phyloP scores from a whole-genome alignment of 306 rosid genomes.

The Heteromeles arbutifolia region DNA sequence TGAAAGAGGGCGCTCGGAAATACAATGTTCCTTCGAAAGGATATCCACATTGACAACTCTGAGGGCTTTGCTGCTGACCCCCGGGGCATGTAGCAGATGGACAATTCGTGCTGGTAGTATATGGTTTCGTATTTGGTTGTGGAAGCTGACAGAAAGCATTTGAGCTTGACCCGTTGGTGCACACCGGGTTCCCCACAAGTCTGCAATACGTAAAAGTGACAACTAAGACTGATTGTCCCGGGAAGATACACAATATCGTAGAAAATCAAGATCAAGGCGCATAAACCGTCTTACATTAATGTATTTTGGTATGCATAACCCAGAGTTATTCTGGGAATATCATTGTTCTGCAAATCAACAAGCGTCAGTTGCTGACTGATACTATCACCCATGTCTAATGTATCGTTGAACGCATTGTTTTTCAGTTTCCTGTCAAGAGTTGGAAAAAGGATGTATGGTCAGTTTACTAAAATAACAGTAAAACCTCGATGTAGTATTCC shows the following conservation, averaged over 20 bases:
- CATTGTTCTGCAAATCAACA: slow-evolving; percentile 76
- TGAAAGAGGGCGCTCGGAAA: slow-evolving; percentile 77
- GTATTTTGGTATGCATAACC: slow-evolving; percentile 45
- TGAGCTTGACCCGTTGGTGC: slow-evolving; percentile 29
- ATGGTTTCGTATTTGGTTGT: slow-evolving; percentile 37
- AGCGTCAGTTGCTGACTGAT: slow-evolving; percentile 58
- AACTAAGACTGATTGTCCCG: slow-evolving; percentile 9
- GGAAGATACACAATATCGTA: neutral
- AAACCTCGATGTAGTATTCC: neutral
- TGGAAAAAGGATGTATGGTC: neutral
- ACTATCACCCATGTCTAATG: slow-evolving; percentile 59
- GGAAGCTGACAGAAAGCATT: slow-evolving; percentile 54
- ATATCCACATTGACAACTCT: slow-evolving; percentile 81
- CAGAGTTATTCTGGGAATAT: slow-evolving; percentile 42
- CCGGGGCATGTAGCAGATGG: slow-evolving; percentile 45
- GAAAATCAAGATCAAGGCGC: slow-evolving; percentile 1
- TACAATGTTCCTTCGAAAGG: slow-evolving; percentile 71
- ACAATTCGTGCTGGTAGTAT: slow-evolving; percentile 69
- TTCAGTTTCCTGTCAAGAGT: slow-evolving; percentile 54
- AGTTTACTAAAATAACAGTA: neutral
- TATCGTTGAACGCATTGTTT: slow-evolving; percentile 53
- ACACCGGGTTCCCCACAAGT: slow-evolving; percentile 79
- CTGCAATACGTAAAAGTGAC: slow-evolving; percentile 34
- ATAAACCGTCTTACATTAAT: slow-evolving; percentile 50
- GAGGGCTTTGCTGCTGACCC: slow-evolving; percentile 70